Evolutionary conservation across 164 flowering plant species (phyloP).

Genomic region (Chimonanthus praecox): DNA sequence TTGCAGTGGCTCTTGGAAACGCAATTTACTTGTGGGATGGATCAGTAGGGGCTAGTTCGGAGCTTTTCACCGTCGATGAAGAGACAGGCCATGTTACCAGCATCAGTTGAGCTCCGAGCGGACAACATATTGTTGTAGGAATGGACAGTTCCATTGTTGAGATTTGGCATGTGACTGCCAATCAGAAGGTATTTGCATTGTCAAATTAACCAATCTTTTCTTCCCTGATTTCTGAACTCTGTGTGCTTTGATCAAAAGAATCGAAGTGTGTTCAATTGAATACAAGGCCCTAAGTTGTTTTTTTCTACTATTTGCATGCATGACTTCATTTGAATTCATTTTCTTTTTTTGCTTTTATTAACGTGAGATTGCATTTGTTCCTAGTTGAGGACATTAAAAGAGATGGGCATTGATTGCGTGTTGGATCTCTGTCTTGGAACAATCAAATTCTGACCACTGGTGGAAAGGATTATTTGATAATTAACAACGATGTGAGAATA

Average conservation of each 20-base stretch:
- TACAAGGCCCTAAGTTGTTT: background rate
- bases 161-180: background rate
- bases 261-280: background rate
- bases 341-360: background rate
- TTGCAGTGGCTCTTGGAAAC: slow-evolving; percentile 24
- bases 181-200: slow-evolving; percentile 8
- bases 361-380: background rate
- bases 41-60: slow-evolving; percentile 19
- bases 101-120: slow-evolving; percentile 1
- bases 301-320: background rate
- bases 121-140: slow-evolving; percentile 19
- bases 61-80: slow-evolving; percentile 25
- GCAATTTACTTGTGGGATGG: slow-evolving; percentile 26
- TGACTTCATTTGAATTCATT: background rate
- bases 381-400: background rate
- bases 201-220: slow-evolving; percentile 8
- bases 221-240: background rate
- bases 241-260: background rate
- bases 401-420: background rate
- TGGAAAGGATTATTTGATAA: background rate
- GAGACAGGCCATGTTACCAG: slow-evolving; percentile 20
- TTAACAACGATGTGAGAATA: slow-evolving; percentile 4
- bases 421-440: no score
- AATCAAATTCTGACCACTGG: no score
- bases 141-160: background rate